These are phyloP conservation scores for Xylaria cubensis DNA, from an alignment of 495 filamentous ascomycete species.

Conservation along the genomic window DNA sequence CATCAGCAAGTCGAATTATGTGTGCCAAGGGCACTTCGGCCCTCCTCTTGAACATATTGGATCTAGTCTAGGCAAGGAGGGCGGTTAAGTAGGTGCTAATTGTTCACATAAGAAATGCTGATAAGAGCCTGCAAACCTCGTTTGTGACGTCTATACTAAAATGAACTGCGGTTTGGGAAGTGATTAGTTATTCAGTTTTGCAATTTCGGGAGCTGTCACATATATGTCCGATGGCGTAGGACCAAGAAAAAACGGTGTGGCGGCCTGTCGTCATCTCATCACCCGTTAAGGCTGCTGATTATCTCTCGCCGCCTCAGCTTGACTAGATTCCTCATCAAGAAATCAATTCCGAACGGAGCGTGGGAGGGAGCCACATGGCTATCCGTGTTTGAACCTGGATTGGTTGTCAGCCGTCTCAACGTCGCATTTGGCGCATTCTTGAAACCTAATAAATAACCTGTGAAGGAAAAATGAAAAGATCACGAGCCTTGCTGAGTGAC, in stretches of 20 bases:
- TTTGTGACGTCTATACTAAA: neutral
- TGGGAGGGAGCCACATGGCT: conserved; percentile 26
- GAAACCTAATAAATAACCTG: conserved; percentile 16
- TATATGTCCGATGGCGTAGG: neutral
- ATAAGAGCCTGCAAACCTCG: neutral
- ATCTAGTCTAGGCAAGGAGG: neutral
- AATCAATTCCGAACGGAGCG: conserved; percentile 19
- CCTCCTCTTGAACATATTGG: neutral
- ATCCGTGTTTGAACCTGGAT: conserved; percentile 18
- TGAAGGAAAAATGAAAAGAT: neutral
- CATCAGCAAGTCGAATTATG: conserved; percentile 7
- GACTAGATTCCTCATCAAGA: conserved; percentile 25
- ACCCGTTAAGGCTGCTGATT: conserved; percentile 17
- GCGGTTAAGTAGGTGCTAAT: neutral
- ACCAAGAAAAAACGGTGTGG: conserved; percentile 19
- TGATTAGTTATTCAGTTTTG: neutral
- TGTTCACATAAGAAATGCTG: neutral
- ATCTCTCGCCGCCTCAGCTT: neutral
- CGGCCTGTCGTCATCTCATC: conserved; percentile 8
- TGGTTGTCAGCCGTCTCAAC: conserved; percentile 23
- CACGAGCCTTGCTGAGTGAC: neutral
- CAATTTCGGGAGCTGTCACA: conserved; percentile 12
- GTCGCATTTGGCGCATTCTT: conserved; percentile 27
- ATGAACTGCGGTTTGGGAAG: neutral
- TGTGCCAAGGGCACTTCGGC: conserved; percentile 3